Conservation (phyloP, 768 basidiomycete species). For the Podaxis carcinomalis region DNA sequence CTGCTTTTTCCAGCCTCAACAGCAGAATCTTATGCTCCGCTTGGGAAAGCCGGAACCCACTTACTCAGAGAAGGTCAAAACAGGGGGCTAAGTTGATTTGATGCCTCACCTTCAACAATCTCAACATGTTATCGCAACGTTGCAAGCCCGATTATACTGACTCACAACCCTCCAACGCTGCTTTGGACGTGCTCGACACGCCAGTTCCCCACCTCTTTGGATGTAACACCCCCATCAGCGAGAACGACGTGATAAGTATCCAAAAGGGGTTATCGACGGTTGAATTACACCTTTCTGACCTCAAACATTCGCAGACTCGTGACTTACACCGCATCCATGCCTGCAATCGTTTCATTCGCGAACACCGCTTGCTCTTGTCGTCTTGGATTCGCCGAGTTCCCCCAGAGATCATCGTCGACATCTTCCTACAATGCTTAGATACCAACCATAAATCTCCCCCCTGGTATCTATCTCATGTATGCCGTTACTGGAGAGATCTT, state of each 20-base stretch:
- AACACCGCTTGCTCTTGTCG: slow-evolving; percentile 18
- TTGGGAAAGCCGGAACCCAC: neutral
- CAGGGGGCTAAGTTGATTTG: neutral
- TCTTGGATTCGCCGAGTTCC: slow-evolving; percentile 20
- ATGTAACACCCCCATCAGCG: slow-evolving; percentile 18
- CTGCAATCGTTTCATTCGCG: slow-evolving; percentile 15
- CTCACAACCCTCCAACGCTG: neutral
- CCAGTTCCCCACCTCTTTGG: slow-evolving; percentile 19
- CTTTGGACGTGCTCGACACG: slow-evolving; percentile 10
- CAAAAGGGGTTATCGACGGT: slow-evolving; percentile 14
- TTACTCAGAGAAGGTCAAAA: neutral
- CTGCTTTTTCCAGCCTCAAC: neutral
- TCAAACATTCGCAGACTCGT: slow-evolving; percentile 3
- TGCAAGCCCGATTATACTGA: neutral
- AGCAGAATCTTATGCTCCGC: neutral
- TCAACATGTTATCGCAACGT: neutral
- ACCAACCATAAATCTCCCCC: slow-evolving; percentile 4
- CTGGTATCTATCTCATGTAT: slow-evolving; percentile 36
- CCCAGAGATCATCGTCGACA: slow-evolving; percentile 20
- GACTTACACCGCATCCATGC: slow-evolving; percentile 12
- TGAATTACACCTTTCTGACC: slow-evolving; percentile 1
- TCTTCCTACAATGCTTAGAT: slow-evolving; percentile 8
- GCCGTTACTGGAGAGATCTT: slow-evolving; percentile 32
- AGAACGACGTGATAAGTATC: slow-evolving; percentile 14
- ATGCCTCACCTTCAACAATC: neutral